phyloP scores from a whole-genome alignment of 345 rosid genomes.

The Populus tremula region DNA sequence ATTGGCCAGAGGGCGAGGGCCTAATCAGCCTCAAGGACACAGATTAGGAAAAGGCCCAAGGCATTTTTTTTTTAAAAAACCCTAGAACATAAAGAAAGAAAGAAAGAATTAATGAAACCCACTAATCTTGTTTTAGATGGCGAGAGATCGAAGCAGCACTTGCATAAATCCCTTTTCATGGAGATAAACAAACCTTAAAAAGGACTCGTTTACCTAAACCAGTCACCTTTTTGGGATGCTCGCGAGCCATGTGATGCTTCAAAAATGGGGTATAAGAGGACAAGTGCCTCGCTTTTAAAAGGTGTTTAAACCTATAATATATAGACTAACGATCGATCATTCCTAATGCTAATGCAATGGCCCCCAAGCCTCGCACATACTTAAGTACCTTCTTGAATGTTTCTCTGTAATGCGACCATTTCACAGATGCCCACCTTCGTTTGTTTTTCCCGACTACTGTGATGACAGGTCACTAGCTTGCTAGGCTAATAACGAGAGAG shows the following conservation, averaged over 20 bases:
- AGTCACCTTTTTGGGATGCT: constrained; percentile 24
- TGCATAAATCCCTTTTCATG: not conserved
- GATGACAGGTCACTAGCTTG: not conserved
- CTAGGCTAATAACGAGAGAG: not conserved
- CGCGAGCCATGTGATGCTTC: constrained; percentile 20
- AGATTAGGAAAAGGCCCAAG: constrained; percentile 14
- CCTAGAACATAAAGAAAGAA: not conserved
- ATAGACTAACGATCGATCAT: constrained; percentile 11
- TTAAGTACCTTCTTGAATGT: constrained; percentile 11
- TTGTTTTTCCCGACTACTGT: not conserved
- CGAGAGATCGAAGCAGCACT: not conserved
- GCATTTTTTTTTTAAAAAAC: not conserved
- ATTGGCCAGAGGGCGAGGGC: constrained; percentile 20
- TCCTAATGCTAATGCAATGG: not conserved
- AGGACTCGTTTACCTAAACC: constrained; percentile 21
- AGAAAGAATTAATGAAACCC: constrained; percentile 14
- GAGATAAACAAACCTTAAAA: constrained; percentile 14
- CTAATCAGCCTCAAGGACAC: constrained; percentile 34
- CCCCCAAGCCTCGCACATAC: not conserved
- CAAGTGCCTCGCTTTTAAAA: constrained; percentile 8
- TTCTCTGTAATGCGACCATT: constrained; percentile 8
- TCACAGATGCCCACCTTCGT: not conserved
- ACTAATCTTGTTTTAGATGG: constrained; percentile 22
- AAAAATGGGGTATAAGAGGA: constrained; percentile 5
- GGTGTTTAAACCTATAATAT: constrained; percentile 1